Percentiles rank a stretch among this genome's conserved stretches.
These are phyloP conservation scores for Leccinum olivaceoglutinosum DNA, from an alignment of 1,284 basidiomycete species.

Conservation along the genomic window DNA sequence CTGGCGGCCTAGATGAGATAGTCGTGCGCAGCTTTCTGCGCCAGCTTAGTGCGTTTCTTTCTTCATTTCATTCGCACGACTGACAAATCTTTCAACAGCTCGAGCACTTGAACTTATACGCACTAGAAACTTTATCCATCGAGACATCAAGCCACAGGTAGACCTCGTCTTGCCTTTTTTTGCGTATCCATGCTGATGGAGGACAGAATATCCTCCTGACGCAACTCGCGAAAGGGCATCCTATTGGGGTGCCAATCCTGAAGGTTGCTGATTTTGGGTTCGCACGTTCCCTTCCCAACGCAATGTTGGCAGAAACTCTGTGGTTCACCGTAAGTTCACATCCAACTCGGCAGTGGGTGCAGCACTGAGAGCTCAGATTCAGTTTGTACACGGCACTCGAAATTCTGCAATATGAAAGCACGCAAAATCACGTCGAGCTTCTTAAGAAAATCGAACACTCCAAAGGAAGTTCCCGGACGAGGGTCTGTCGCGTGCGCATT, in stretches of 20 bases:
- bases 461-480: conserved; percentile 92
- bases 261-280: conserved; percentile 99
- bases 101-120: no score
- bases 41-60: conserved; percentile 68
- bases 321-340: no score
- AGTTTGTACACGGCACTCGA: no score
- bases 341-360: no score
- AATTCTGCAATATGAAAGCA: conserved; percentile 34
- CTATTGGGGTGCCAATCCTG: conserved; percentile 87
- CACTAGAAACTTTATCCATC: no score
- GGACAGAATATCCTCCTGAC: conserved; percentile 85
- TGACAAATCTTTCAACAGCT: no score
- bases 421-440: conserved; percentile 94
- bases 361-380: no score
- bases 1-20: conserved; percentile 87
- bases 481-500: conserved; percentile 38
- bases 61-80: no score
- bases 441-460: conserved; percentile 88
- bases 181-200: conserved; percentile 3
- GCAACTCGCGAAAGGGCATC: conserved; percentile 83
- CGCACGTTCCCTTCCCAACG: conserved; percentile 85
- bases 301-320: conserved; percentile 90
- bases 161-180: conserved; percentile 9
- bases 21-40: conserved; percentile 91
- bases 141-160: conserved; percentile 45